Conservation (phyloP, 1,139 yeast genomes). For the Pichia sp. region DNA sequence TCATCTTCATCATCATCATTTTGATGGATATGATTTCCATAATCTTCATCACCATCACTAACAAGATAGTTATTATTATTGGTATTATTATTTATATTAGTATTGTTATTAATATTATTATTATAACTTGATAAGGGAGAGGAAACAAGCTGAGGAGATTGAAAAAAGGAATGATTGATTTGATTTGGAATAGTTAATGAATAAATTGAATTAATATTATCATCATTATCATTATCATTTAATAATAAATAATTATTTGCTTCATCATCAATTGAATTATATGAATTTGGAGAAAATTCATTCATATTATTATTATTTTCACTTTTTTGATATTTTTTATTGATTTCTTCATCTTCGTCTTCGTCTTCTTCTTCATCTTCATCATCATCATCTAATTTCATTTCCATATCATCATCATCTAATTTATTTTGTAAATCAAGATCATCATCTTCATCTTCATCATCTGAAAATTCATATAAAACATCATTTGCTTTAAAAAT, state of each 20-base stretch:
- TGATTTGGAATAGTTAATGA: constrained; percentile 24
- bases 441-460: constrained; percentile 35
- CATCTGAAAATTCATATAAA: constrained; percentile 28
- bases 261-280: neutral
- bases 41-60: constrained; percentile 25
- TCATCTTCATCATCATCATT: constrained; percentile 23
- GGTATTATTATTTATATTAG: neutral
- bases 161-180: constrained; percentile 1
- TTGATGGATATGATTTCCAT: constrained; percentile 19
- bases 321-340: constrained; percentile 9
- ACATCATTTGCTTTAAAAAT: constrained; percentile 28
- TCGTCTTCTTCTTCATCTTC: constrained; percentile 25
- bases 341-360: constrained; percentile 19
- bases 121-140: constrained; percentile 6
- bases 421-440: constrained; percentile 27
- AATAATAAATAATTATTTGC: constrained; percentile 6
- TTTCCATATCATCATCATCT: constrained; percentile 26
- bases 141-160: neutral
- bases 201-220: constrained; percentile 22
- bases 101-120: constrained; percentile 1
- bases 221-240: constrained; percentile 6
- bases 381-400: constrained; percentile 27
- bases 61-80: constrained; percentile 20
- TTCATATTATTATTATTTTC: too few species aligned
- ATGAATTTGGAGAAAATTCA: too few species aligned